Evolutionary conservation across 2,329 filamentous ascomycete species (phyloP), one percentile per base, ranked within the genome.

Genomic region (Fusarium domesticum): DNA sequence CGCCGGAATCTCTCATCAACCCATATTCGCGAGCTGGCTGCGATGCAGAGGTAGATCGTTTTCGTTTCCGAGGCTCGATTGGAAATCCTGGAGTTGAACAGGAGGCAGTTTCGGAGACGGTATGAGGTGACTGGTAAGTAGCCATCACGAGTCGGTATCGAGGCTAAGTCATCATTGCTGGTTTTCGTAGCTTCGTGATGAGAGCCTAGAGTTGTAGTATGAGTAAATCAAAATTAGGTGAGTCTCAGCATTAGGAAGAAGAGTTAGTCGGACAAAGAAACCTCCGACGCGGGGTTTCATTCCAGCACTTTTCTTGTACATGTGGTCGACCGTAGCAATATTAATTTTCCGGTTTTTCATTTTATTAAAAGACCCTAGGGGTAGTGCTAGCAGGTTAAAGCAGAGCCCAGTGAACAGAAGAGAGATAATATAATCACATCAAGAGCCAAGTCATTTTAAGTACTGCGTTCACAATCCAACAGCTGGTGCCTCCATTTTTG

Each of bases 1-100:
- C 68, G 14, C 67, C 68, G 19, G 69, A 64, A 50, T 74, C 72
- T 45, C 77, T 70, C 75, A 80, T 80, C 43, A 78, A 50, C 7
- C 63, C 63, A 58, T 64, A 62, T 37, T 65, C 63, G 18, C 63
- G 62, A 11, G 60, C 56, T 3, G 59, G 57, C 15, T 57, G 59
- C 7, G 58, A 53, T 3, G 42, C 46, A 2, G 62, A 57, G 1
- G 42, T 42, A 8, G 63, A 64, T 16, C 57, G 53, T 41, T 65
- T 65, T 8, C 63, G 59, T 37, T 65, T 65, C 14, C 60, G 63
- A 6, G 53, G 19, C 12, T 57, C 54, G 34, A 30, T 32, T 6
- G 47, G 35, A 4, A 54, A 57, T 15, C 53, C 53, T 3, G 50
- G 47, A 0, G 55, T 60, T 14, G 57, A 60, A 14, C 51, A 58